Evolutionary conservation across 805 yeast species (phyloP).

Genomic region (Kurtzmaniella cleridarum): DNA sequence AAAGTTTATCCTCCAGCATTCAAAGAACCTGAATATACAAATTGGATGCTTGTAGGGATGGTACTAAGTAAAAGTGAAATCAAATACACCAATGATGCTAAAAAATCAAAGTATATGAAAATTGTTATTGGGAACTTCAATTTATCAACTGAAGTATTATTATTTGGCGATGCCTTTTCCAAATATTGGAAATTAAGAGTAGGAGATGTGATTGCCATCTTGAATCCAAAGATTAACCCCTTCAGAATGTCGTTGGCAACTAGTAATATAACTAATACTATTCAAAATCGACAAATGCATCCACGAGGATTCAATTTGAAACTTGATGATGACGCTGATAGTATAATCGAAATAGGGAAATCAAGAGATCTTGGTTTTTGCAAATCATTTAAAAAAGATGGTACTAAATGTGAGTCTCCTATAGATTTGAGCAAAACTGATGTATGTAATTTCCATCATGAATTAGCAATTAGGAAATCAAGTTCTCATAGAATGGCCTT

Average conservation of each 20-base stretch:
- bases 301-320: slow-evolving; percentile 46
- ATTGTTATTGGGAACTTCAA: slow-evolving; percentile 65
- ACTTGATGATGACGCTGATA: slow-evolving; percentile 44
- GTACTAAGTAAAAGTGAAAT: slow-evolving; percentile 54
- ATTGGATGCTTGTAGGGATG: slow-evolving; percentile 79
- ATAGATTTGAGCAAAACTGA: slow-evolving; percentile 49
- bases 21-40: slow-evolving; percentile 61
- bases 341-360: slow-evolving; percentile 69
- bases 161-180: slow-evolving; percentile 64
- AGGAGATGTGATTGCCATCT: slow-evolving; percentile 69
- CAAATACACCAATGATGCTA: slow-evolving; percentile 32
- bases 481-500: slow-evolving; percentile 73
- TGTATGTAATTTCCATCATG: slow-evolving; percentile 71
- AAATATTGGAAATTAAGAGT: slow-evolving; percentile 66
- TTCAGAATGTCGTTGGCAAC: slow-evolving; percentile 4
- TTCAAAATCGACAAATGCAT: slow-evolving; percentile 10
- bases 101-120: slow-evolving; percentile 48
- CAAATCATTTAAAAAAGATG: slow-evolving; percentile 42
- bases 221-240: slow-evolving; percentile 62
- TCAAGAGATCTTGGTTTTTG: slow-evolving; percentile 68
- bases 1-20: slow-evolving; percentile 66
- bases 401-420: slow-evolving; percentile 52
- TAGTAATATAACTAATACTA: slow-evolving; percentile 20
- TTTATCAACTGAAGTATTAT: slow-evolving; percentile 50
- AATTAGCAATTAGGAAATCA: slow-evolving; percentile 44